Evolutionary conservation across 768 basidiomycete genomes (phyloP).

Genomic region (Leccinum imitatum): DNA sequence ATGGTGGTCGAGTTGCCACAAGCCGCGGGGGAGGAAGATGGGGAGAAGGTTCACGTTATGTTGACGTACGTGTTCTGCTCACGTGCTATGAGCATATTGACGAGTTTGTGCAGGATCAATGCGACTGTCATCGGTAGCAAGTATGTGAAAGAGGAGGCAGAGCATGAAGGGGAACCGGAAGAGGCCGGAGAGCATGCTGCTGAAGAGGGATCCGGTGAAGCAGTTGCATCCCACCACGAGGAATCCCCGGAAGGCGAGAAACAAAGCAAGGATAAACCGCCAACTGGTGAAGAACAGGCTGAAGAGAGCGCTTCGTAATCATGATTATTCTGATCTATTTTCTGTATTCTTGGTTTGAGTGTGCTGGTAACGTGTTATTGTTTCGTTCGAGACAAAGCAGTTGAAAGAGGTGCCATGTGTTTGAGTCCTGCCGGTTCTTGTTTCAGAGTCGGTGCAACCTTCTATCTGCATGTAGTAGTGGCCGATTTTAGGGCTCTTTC

Average conservation of each 20-base stretch:
- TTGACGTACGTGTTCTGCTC: conserved; percentile 55
- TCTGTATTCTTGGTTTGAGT: conserved; percentile 5
- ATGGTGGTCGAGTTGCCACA: conserved; percentile 62
- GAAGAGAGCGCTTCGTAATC: conserved; percentile 19
- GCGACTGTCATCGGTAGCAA: conserved; percentile 76
- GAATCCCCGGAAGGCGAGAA: conserved; percentile 25
- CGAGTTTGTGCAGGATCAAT: conserved; percentile 54
- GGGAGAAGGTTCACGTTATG: conserved; percentile 71
- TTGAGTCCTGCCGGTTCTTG: neutral
- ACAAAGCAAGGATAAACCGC: conserved; percentile 22
- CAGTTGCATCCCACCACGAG: conserved; percentile 24
- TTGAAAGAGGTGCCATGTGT: neutral
- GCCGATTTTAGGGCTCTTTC: neutral
- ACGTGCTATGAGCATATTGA: neutral
- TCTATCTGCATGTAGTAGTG: neutral
- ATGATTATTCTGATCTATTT: conserved; percentile 13
- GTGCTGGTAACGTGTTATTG: neutral
- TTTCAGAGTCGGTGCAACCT: neutral
- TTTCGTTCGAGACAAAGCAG: conserved; percentile 1
- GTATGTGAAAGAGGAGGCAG: conserved; percentile 42
- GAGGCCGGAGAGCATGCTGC: conserved; percentile 21
- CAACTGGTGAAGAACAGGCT: conserved; percentile 18
- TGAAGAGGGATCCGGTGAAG: conserved; percentile 30
- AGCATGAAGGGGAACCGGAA: conserved; percentile 35
- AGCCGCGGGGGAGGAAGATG: conserved; percentile 43